These are phyloP conservation scores for Candida labiduridarum DNA, from an alignment of 1,139 yeast species.

Conservation along the genomic window DNA sequence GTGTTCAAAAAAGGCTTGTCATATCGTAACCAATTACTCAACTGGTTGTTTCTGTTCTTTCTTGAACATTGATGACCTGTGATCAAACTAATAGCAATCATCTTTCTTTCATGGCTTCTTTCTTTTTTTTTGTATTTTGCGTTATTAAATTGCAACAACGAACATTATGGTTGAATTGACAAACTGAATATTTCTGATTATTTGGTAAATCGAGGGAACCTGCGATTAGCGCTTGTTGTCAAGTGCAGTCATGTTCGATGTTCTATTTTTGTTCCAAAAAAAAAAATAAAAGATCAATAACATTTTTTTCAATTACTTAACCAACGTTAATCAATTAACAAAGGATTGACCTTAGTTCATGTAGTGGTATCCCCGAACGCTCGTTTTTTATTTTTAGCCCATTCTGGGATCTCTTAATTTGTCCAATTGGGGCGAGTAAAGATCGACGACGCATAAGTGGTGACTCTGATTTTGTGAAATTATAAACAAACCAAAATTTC, in stretches of 20 bases:
- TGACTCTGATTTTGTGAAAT: not conserved
- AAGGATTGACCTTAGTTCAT: not conserved
- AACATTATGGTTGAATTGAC: not conserved
- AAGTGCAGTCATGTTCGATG: not conserved
- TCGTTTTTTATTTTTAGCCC: not conserved
- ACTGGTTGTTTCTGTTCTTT: not conserved
- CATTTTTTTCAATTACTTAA: not conserved
- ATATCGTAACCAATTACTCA: not conserved
- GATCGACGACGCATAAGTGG: not conserved
- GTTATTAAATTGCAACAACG: not conserved
- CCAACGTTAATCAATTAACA: not conserved
- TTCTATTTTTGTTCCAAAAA: conserved; percentile 1
- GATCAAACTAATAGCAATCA: too few relatives aligned
- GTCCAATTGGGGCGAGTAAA: not conserved
- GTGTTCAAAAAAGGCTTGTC: not conserved
- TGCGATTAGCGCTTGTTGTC: not conserved
- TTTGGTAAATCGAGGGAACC: not conserved
- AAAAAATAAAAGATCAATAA: not conserved
- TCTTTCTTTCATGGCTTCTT: not conserved
- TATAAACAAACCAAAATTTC: not conserved
- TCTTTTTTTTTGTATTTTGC: not conserved
- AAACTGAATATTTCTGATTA: not conserved
- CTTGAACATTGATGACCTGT: not conserved
- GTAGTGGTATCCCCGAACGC: not conserved
- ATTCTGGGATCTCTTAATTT: not conserved